phyloP scores from a whole-genome alignment of 2,329 filamentous ascomycete genomes.

The Kalmusia sp. region DNA sequence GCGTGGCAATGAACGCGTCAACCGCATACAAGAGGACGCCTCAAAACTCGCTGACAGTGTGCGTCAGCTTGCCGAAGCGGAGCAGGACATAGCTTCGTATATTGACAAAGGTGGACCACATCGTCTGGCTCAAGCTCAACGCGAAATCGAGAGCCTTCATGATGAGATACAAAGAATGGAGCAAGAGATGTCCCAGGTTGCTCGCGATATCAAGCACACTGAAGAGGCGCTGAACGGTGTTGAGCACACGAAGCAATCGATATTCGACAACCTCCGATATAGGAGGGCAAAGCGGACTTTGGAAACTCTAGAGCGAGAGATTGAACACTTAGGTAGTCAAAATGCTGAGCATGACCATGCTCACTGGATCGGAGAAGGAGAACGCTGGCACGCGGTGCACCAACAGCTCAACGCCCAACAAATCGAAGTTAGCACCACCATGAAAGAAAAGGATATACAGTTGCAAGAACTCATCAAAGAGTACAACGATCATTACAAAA shows the following conservation, averaged over 20 bases:
- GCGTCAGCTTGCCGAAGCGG: conserved; percentile 77
- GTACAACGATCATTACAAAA: conserved; percentile 86
- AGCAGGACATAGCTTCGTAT: conserved; percentile 81
- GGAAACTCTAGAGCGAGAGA: conserved; percentile 71
- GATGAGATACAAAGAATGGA: conserved; percentile 70
- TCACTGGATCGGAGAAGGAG: conserved; percentile 74
- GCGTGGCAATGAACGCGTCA: conserved; percentile 75
- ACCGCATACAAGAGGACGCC: conserved; percentile 73
- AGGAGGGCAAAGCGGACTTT: conserved; percentile 76
- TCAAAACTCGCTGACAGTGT: conserved; percentile 76
- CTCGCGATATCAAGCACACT: conserved; percentile 76
- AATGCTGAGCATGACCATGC: conserved; percentile 85
- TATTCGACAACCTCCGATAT: conserved; percentile 86
- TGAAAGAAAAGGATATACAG: conserved; percentile 86
- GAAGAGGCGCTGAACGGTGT: conserved; percentile 79
- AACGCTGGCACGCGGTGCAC: conserved; percentile 70
- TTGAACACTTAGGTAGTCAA: conserved; percentile 75
- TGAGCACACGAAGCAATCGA: conserved; percentile 83
- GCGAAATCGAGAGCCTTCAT: conserved; percentile 73
- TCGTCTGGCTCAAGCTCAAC: conserved; percentile 73
- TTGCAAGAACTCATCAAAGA: conserved; percentile 75
- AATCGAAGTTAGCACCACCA: conserved; percentile 75
- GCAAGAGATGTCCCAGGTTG: conserved; percentile 70
- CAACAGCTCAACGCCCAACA: conserved; percentile 75
- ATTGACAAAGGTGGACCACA: conserved; percentile 75